Base-by-base conservation (phyloP, 2,329 filamentous ascomycete species). In the Beauveria australis region DNA sequence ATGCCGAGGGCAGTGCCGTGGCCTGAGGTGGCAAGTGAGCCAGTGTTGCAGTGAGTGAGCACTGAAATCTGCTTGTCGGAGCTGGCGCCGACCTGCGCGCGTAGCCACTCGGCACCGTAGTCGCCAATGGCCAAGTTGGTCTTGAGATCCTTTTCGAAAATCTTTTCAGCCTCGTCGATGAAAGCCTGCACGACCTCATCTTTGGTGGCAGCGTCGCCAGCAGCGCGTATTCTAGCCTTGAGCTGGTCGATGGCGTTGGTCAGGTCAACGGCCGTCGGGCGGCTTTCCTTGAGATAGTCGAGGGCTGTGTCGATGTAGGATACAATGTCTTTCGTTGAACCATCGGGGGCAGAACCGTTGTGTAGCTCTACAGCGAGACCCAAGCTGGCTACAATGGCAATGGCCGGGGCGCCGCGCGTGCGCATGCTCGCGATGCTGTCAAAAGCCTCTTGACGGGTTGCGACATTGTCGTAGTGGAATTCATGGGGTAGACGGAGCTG, bases 41-140 rank as follows among this genome's bases (percentile, higher is more conserved):
- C 94, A 24, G 94, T 99, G 74, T 99, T 99, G 80, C 94, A 99
- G 75, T 99, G 95, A 12, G 94, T 99, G 66, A 99, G 77, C 48
- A 99, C 88, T n/a, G 90, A 91, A 53, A 96, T 67, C 60, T 72
- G 66, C 71, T 79, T 68, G 65, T 81, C 72, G 64, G 75, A 53
- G 46, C 79, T 71, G 71, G 80, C 74, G 66, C 74, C 72, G 22
- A 74, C 78, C 69, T 90, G 84, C 46, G 80, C 76, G 61, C 85
- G 75, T 40, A 99, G 87, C 90, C 94, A 99, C 65, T 86, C 81
- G 0, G 92, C 90, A 44, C 94, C 94, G 71, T 89, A 79, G 62
- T 85, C 81, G 54, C 94, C 94, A 71, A 99, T 97, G 28, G 83
- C 82, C 64, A 89, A 81, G 73, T 99, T 99, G 66, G 94, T 94